Conservation (phyloP, 768 basidiomycete species). For the Mycena venus region DNA sequence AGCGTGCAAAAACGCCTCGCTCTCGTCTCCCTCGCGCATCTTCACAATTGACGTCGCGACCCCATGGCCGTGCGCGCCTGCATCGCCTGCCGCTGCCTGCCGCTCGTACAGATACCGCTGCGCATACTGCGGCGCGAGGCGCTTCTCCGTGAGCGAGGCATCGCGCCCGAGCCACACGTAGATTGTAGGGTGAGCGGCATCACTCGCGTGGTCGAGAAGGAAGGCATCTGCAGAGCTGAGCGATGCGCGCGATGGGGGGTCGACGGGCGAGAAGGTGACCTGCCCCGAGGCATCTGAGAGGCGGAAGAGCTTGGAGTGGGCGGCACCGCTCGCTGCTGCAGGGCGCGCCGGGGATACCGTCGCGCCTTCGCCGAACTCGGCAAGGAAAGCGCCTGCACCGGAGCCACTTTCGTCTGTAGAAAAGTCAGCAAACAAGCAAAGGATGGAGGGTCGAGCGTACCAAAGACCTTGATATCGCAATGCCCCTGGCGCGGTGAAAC, state of each 20-base stretch:
- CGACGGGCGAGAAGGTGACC: conserved; percentile 52
- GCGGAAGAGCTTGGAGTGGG: conserved; percentile 48
- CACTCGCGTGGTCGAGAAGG: conserved; percentile 60
- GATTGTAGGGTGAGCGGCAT: conserved; percentile 54
- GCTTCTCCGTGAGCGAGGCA: conserved; percentile 60
- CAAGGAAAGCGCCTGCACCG: conserved; percentile 62
- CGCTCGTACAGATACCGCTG: conserved; percentile 64
- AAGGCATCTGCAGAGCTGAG: conserved; percentile 66
- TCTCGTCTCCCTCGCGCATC: conserved; percentile 68
- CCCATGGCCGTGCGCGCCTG: conserved; percentile 26
- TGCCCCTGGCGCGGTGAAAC: conserved; percentile 55
- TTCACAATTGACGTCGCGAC: conserved; percentile 62
- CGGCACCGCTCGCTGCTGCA: background rate
- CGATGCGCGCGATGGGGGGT: conserved; percentile 43
- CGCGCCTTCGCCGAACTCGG: conserved; percentile 56
- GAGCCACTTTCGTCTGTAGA: conserved; percentile 64
- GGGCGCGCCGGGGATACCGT: conserved; percentile 32
- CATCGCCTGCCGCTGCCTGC: conserved; percentile 35
- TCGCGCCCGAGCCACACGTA: conserved; percentile 72
- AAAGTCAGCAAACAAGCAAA: background rate
- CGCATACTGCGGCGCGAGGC: conserved; percentile 69
- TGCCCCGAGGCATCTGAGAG: conserved; percentile 62
- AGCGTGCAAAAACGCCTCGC: conserved; percentile 56
- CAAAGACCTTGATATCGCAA: conserved; percentile 63
- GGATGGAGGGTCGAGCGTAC: conserved; percentile 40